Base-by-base conservation (phyloP, 2,329 filamentous ascomycete species). In the Monosporascus cannonballus region DNA sequence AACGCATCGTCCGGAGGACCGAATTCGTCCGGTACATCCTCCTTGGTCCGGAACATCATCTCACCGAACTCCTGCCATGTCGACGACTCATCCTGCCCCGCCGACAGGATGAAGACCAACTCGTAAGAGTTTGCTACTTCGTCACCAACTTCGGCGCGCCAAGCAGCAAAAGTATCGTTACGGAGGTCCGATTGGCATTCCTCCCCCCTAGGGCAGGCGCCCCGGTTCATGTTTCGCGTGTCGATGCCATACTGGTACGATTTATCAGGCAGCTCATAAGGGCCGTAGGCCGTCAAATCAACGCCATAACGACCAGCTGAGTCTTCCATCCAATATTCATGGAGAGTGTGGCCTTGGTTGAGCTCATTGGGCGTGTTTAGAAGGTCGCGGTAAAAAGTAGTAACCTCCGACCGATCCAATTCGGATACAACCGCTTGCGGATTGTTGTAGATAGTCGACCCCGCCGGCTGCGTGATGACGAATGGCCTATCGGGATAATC, bases 321-420 rank as follows among this genome's bases (percentile, higher is more conserved):
- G 61, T 80, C 77, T 50, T 76, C 76, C 77, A 80, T 80, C 77
- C 78, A 80, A 59, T 81, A 80, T 62, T 80, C 76, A 54, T 81
- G 77, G 2, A 81, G 65, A 2, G 78, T 80, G 54, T 79, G 77
- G 3, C 71, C 71, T n/a, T 67, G 67, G 52, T 80, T 80, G 30
- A 80, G 61, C 4, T 76, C 73, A 39, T 66, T 71, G 0, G 76
- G 77, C 48, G 64, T 74, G 55, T 80, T 81, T 48, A 80, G 67
- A 3, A 80, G 64, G 54, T 80, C 75, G 30, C 69, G 71, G 59
- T 80, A 80, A 58, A 76, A 80, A 2, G 66, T 64, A 0, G 77
- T 76, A 1, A 80, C 76, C 38, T 76, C 70, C 11, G 73, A 69
- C 34, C 77, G 70, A 14, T 66, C 63, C 14, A 78, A 54, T 4